Base-by-base conservation (phyloP, 257 asterid genomes). In the Solanum bukasovii region DNA sequence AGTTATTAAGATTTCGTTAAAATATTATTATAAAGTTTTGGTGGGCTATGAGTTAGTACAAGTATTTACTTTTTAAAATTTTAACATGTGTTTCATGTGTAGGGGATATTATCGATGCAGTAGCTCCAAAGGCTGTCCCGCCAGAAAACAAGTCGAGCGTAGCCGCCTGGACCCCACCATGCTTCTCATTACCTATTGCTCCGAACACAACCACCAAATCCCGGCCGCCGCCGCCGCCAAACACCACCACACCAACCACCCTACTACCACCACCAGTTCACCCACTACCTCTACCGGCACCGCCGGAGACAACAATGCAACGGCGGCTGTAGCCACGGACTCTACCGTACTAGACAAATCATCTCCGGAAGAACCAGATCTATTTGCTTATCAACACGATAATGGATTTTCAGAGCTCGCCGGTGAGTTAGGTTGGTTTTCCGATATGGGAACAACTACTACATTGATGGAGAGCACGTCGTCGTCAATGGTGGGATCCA, bases 91-190 rank as follows among this genome's bases (percentile, higher is more conserved):
- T 90, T 89, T 91, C 87, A 89, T 89, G 89, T 52, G 84, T 93
- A 95, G 98, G 91, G 98, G 95, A 90, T 95, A 95, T 88, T 95
- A 95, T 89, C 89, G 98, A 83, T 95, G 98, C 49, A 95, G 98
- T 88, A 93, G 98, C 85, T 93, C 96, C 27, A 95, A 95, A 90
- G 96, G 98, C 0, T 95, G 98, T 89, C 96, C 96, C 16, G 95
- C 98, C 13, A 95, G 95, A 91, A 95, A 95, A 89, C 98, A 95
- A 93, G 98, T 94, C 8, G 98, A 95, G 87, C 89, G 98, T 82
- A 93, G 95, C 92, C 94, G 93, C 89, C 92, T 89, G 35, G 96
- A 95, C 91, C 98, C 98, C 90, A 93, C 96, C 92, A 90, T 87
- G 91, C 94, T 95, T 81, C 95, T 91, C 23, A 91, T 95, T 86